A percentile compares a stretch with the other conserved stretches of the same genome.
phyloP scores from a whole-genome alignment of 257 asterid genomes.

The Sherardia arvensis region DNA sequence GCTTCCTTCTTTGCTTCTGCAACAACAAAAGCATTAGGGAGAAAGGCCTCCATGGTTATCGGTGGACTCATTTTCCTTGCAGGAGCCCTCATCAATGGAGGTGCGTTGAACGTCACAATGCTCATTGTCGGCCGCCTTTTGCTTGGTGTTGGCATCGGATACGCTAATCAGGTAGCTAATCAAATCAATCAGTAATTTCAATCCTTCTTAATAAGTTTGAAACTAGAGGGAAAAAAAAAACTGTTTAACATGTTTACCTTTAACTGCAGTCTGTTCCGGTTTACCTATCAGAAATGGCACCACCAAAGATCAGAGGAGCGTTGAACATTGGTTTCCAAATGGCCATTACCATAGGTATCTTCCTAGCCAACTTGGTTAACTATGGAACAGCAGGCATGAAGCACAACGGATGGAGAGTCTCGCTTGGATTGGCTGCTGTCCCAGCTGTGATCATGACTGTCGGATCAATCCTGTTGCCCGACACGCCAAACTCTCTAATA shows the following conservation, averaged over 20 bases:
- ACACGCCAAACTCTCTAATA: slow-evolving; percentile 53
- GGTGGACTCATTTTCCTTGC: slow-evolving; percentile 40
- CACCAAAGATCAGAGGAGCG: slow-evolving; percentile 53
- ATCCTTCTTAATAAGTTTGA: background rate
- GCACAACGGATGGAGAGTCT: slow-evolving; percentile 44
- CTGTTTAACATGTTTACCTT: background rate
- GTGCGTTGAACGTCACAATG: slow-evolving; percentile 38
- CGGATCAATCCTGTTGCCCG: slow-evolving; percentile 40
- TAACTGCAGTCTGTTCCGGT: slow-evolving; percentile 46
- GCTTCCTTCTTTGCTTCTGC: slow-evolving; percentile 53
- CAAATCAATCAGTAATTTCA: background rate
- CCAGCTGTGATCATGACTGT: slow-evolving; percentile 48
- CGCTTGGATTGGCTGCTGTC: slow-evolving; percentile 36
- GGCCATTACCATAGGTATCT: slow-evolving; percentile 37
- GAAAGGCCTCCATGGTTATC: slow-evolving; percentile 36
- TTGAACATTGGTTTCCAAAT: slow-evolving; percentile 52
- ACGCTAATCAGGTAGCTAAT: slow-evolving; percentile 34
- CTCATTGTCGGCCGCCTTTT: slow-evolving; percentile 50
- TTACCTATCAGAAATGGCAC: slow-evolving; percentile 73
- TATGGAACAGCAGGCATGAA: slow-evolving; percentile 30
- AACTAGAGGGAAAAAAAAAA: too few relatives aligned
- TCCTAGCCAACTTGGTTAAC: slow-evolving; percentile 45
- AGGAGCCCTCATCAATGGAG: slow-evolving; percentile 44
- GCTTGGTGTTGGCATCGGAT: slow-evolving; percentile 61
- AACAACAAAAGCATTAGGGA: slow-evolving; percentile 36